phyloP scores from a whole-genome alignment of 257 asterid genomes.

The Scutellaria minor region DNA sequence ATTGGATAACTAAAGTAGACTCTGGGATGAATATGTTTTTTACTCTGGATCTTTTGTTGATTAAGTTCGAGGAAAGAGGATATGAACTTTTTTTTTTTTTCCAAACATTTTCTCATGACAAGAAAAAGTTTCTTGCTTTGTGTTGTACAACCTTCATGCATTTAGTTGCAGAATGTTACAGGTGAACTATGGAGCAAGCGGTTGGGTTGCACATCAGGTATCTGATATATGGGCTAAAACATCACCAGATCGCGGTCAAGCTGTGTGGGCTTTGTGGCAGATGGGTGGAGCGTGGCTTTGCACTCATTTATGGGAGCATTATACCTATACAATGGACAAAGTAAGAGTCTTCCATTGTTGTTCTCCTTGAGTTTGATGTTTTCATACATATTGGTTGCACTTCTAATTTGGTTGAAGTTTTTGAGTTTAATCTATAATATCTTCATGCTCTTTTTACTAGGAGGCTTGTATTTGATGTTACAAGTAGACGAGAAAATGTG shows the following conservation, averaged over 20 bases:
- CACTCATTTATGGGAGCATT: conserved; percentile 87
- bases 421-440: not conserved
- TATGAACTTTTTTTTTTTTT: not conserved
- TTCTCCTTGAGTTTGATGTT: not conserved
- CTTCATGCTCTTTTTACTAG: not conserved
- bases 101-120: not conserved
- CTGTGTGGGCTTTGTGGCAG: conserved; percentile 80
- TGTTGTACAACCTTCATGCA: conserved; percentile 59
- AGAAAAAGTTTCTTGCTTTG: not conserved
- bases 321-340: conserved; percentile 68
- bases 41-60: not conserved
- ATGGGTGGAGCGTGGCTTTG: conserved; percentile 94
- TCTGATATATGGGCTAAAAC: conserved; percentile 88
- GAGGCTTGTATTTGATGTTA: not conserved
- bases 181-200: conserved; percentile 79
- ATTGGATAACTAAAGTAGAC: not conserved
- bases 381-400: not conserved
- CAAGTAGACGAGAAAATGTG: not conserved
- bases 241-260: conserved; percentile 63
- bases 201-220: conserved; percentile 89
- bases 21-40: not conserved
- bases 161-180: conserved; percentile 64
- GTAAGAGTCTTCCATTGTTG: conserved; percentile 44
- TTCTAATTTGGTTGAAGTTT: not conserved
- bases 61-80: not conserved